Conservation (phyloP, 2,329 filamentous ascomycete genomes). For the Tolypocladium inflatum region DNA sequence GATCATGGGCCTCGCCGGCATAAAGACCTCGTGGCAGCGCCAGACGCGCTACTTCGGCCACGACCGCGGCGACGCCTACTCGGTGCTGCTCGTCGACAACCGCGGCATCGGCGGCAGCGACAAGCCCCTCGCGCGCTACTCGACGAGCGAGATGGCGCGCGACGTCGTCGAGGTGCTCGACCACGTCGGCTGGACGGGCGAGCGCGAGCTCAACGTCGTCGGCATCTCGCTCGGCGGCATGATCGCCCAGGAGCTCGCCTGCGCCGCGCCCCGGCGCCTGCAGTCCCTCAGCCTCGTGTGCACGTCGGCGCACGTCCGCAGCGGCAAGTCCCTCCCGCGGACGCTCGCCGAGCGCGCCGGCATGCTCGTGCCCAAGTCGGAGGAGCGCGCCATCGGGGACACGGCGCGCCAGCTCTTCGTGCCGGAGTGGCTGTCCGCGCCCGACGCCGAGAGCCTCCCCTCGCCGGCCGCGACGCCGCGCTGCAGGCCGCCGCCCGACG, state of each 20-base stretch:
- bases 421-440: constrained; percentile 47
- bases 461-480: constrained; percentile 28
- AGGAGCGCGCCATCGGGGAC: constrained; percentile 56
- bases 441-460: constrained; percentile 49
- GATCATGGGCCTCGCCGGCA: constrained; percentile 71
- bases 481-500: constrained; percentile 18
- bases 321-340: constrained; percentile 52
- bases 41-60: constrained; percentile 80
- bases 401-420: constrained; percentile 60
- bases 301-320: constrained; percentile 52
- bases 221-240: constrained; percentile 85
- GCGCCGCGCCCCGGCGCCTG: constrained; percentile 41
- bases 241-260: constrained; percentile 76
- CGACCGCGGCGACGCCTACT: constrained; percentile 55
- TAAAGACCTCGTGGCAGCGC: constrained; percentile 64
- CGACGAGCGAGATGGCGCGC: constrained; percentile 74
- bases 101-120: constrained; percentile 74
- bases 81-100: constrained; percentile 72
- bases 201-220: constrained; percentile 51
- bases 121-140: constrained; percentile 69
- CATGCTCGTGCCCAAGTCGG: constrained; percentile 59
- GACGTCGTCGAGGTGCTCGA: constrained; percentile 63
- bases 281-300: constrained; percentile 49
- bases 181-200: constrained; percentile 56
- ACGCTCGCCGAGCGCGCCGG: constrained; percentile 49